A percentile compares a stretch with the other conserved stretches of the same genome.
Evolutionary conservation across 345 rosid species (phyloP).

Genomic region (Moricandia arvensis): DNA sequence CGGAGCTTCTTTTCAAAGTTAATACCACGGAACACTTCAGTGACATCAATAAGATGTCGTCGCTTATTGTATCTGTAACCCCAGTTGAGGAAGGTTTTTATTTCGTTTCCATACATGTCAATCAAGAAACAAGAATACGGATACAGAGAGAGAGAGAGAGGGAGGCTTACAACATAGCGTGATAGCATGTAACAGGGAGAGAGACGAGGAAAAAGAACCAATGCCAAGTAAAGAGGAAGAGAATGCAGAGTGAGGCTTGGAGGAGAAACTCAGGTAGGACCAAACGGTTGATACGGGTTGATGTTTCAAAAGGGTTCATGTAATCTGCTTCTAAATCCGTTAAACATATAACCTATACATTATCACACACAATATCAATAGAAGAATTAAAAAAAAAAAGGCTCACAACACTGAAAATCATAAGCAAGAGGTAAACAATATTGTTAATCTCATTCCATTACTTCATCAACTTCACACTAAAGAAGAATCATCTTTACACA

Average conservation of each 20-base stretch:
- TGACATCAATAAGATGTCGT: constrained; percentile 79
- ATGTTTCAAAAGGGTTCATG: constrained; percentile 69
- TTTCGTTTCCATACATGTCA: constrained; percentile 3
- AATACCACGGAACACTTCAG: constrained; percentile 83
- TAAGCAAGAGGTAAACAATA: not conserved
- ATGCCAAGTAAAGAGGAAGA: constrained; percentile 73
- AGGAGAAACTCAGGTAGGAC: constrained; percentile 70
- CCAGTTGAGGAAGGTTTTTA: too few species aligned
- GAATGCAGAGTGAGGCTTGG: constrained; percentile 58
- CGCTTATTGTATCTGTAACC: constrained; percentile 56
- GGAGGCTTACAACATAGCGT: constrained; percentile 66
- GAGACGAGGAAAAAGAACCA: constrained; percentile 76
- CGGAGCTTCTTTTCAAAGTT: constrained; percentile 62
- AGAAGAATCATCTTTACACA: not conserved
- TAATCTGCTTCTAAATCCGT: constrained; percentile 89
- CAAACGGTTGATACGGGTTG: constrained; percentile 57
- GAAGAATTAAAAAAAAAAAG: not conserved
- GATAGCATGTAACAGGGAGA: constrained; percentile 62
- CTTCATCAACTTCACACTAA: not conserved
- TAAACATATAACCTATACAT: constrained; percentile 55
- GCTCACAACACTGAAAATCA: too few species aligned
- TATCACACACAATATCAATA: constrained; percentile 12
- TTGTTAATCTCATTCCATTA: not conserved
- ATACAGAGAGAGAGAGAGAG: not conserved
- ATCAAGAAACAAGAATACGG: not conserved